Evolutionary conservation across 202 grass and related monocot species (phyloP).

Genomic region (Bolboschoenoplectus hybrid): DNA sequence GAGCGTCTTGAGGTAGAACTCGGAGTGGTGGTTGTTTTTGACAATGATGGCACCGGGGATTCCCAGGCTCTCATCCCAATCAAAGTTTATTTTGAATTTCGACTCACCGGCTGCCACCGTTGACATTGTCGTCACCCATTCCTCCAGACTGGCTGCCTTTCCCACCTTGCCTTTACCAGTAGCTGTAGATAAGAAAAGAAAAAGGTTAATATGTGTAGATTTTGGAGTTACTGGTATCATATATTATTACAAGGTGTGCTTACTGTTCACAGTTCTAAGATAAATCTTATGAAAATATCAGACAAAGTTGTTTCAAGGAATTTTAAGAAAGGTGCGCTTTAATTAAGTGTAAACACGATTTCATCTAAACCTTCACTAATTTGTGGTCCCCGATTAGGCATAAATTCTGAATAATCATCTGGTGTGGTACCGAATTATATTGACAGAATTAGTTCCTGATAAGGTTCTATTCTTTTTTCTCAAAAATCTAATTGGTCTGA

Average conservation of each 20-base stretch:
- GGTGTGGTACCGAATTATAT: not conserved
- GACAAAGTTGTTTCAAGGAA: not conserved
- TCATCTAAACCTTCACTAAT: not conserved
- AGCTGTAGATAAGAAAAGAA: slow-evolving; percentile 24
- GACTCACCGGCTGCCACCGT: slow-evolving; percentile 51
- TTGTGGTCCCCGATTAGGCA: not conserved
- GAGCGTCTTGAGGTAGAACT: slow-evolving; percentile 79
- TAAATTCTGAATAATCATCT: not conserved
- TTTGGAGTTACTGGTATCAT: not conserved
- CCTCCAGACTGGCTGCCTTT: slow-evolving; percentile 53
- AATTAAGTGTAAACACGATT: not conserved
- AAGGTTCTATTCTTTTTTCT: too few relatives aligned
- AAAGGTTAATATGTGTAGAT: not conserved
- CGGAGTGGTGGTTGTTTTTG: slow-evolving; percentile 52
- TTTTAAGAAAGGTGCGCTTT: not conserved
- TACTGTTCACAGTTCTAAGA: not conserved
- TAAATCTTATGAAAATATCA: not conserved
- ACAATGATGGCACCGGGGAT: slow-evolving; percentile 76
- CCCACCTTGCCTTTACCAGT: slow-evolving; percentile 53
- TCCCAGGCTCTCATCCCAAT: slow-evolving; percentile 70
- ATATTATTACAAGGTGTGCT: not conserved
- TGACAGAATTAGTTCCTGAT: too few relatives aligned
- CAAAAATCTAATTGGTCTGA: not conserved
- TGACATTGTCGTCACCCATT: slow-evolving; percentile 46
- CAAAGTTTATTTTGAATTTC: slow-evolving; percentile 56